Conservation (phyloP, 169 alveolate genomes). For the Plasmodium billcollinsi region DNA sequence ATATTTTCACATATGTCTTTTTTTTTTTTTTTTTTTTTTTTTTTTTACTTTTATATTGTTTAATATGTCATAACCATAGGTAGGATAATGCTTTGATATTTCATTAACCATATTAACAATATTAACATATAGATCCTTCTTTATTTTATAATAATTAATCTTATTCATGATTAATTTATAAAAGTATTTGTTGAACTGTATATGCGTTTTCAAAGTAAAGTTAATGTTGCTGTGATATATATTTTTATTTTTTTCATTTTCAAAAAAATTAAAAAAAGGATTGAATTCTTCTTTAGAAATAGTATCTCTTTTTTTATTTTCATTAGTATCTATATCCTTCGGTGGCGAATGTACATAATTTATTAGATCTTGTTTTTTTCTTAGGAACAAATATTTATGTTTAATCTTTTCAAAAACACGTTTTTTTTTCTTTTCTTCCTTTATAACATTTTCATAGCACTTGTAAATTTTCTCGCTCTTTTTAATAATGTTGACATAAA, state of each 20-base stretch:
- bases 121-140: constrained; percentile 28
- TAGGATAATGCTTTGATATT: constrained; percentile 50
- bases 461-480: constrained; percentile 55
- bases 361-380: not conserved
- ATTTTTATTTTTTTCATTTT: constrained; percentile 44
- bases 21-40: not conserved
- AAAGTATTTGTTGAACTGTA: constrained; percentile 55
- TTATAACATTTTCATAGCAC: constrained; percentile 23
- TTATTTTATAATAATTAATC: constrained; percentile 39
- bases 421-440: constrained; percentile 47
- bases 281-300: constrained; percentile 38
- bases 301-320: constrained; percentile 20
- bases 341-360: no score
- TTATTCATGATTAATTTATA: constrained; percentile 56
- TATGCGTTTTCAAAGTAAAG: constrained; percentile 59
- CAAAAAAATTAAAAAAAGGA: constrained; percentile 73
- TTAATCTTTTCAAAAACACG: constrained; percentile 30
- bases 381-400: constrained; percentile 36
- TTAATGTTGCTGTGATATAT: constrained; percentile 51
- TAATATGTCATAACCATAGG: constrained; percentile 59
- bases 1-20: not conserved
- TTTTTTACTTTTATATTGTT: constrained; percentile 47
- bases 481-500: constrained; percentile 57
- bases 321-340: not conserved
- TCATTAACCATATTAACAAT: constrained; percentile 44